Evolutionary conservation across 2,329 filamentous ascomycete genomes (phyloP).

Genomic region (Aspergillus ochraceus): DNA sequence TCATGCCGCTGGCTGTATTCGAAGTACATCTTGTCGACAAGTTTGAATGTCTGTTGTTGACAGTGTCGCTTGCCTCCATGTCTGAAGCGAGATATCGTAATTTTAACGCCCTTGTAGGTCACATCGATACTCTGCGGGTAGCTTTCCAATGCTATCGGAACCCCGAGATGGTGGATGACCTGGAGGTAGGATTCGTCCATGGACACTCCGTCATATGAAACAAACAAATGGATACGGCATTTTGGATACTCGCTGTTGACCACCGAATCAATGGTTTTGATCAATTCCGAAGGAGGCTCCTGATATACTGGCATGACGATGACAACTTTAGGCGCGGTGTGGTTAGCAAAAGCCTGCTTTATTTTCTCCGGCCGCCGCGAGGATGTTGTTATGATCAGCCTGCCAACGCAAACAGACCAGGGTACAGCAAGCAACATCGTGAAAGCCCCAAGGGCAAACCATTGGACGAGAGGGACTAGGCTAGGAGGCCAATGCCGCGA

Average conservation of each 20-base stretch:
- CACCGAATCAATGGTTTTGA: slow-evolving; percentile 86
- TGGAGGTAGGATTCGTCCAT: slow-evolving; percentile 87
- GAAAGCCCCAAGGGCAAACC: slow-evolving; percentile 96
- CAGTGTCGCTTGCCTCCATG: slow-evolving; percentile 93
- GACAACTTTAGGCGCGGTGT: slow-evolving; percentile 87
- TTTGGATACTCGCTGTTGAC: slow-evolving; percentile 92
- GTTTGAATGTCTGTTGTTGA: slow-evolving; percentile 87
- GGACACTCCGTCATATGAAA: slow-evolving; percentile 89
- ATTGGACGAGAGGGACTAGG: slow-evolving; percentile 75
- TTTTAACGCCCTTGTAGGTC: slow-evolving; percentile 74
- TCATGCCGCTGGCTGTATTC: slow-evolving; percentile 85
- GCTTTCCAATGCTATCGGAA: slow-evolving; percentile 67
- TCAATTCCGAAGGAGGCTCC: slow-evolving; percentile 78
- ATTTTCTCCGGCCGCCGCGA: slow-evolving; percentile 75
- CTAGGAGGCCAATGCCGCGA: slow-evolving; percentile 68
- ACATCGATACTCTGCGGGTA: slow-evolving; percentile 93
- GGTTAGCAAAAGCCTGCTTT: slow-evolving; percentile 79
- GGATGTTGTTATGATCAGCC: slow-evolving; percentile 82
- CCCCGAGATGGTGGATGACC: slow-evolving; percentile 80
- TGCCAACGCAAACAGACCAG: slow-evolving; percentile 91
- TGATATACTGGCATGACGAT: slow-evolving; percentile 98
- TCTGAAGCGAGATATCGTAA: slow-evolving; percentile 88
- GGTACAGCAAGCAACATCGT: slow-evolving; percentile 80
- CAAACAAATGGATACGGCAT: slow-evolving; percentile 88
- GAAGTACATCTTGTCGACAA: slow-evolving; percentile 90